Evolutionary conservation across 1,284 basidiomycete genomes (phyloP).

Genomic region (Ustilago shanxiensis): DNA sequence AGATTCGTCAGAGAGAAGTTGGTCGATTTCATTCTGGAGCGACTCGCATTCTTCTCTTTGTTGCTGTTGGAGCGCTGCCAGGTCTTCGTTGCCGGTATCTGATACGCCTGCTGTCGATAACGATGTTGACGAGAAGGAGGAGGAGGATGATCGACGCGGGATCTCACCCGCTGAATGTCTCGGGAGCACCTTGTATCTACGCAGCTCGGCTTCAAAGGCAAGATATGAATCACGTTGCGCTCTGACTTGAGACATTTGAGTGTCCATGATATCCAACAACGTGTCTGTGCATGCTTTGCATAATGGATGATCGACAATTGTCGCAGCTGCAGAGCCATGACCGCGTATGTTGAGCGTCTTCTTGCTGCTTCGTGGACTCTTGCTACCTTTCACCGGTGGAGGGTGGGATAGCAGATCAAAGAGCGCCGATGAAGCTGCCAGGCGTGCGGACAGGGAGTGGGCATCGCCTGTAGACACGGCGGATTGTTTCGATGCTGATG

Average conservation of each 20-base stretch:
- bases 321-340: constrained; percentile 1
- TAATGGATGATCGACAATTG: constrained; percentile 86
- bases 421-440: constrained; percentile 41
- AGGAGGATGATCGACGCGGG: constrained; percentile 7
- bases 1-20: constrained; percentile 41
- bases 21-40: constrained; percentile 34
- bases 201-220: constrained; percentile 58
- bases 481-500: not conserved
- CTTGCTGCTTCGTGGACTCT: constrained; percentile 17
- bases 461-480: constrained; percentile 19
- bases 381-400: constrained; percentile 9
- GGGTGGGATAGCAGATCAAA: constrained; percentile 42
- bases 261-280: constrained; percentile 81
- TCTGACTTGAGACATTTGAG: constrained; percentile 88
- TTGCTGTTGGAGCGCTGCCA: constrained; percentile 9
- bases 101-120: not conserved
- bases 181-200: constrained; percentile 43
- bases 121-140: constrained; percentile 8
- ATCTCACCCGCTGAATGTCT: not conserved
- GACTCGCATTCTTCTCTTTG: constrained; percentile 17
- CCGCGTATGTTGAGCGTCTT: constrained; percentile 11
- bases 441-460: constrained; percentile 36
- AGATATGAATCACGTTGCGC: constrained; percentile 86
- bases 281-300: constrained; percentile 93
- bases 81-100: constrained; percentile 4